Base-by-base conservation (phyloP, 2,329 filamentous ascomycete species). In the Colletotrichum destructivum region DNA sequence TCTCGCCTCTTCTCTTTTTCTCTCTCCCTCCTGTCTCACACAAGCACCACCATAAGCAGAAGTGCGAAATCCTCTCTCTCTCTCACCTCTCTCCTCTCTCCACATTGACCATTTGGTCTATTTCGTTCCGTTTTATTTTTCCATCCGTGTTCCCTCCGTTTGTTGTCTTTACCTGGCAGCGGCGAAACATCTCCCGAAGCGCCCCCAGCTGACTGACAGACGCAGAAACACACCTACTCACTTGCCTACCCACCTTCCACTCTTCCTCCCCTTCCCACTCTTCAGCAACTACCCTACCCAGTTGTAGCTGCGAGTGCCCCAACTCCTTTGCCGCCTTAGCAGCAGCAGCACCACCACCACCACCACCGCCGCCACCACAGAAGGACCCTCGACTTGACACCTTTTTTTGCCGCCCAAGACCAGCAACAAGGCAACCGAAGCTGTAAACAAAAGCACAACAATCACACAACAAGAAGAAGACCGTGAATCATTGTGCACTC, bases 231-330 rank as follows among this genome's bases (percentile, higher is more conserved):
- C 44, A 54, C 63, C 40, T 13, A 56, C 35, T 38, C 35, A 62
- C 63, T 44, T 15, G 38, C 71, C 62, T 62, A 56, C 66, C 60
- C 56, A 65, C 62, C 55, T 72, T 65, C 69, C 66, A 56, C 66
- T 65, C 59, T 65, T 75, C 73, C 73, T 69, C 46, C 47, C 62
- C 62, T 66, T 73, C 69, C 70, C 74, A 73, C 73, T 74, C 69
- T 75, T 74, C 73, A 72, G 61, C 76, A 74, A 70, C 76, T 26
- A 9, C 35, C 35, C 69, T 63, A 69, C 56, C 56, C 57, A 64
- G 72, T 65, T 64, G 57, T 60, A 71, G 65, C 40, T 61, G 46
- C 46, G 70, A 62, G 51, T 65, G 40, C 68, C 74, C 71, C 67
- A 71, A 64, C 69, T 62, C 74, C 62, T 72, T 73, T 66, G 51